Percentiles rank a stretch among this genome's conserved stretches.
Evolutionary conservation across 345 rosid species (phyloP).

Genomic region (Salix udensis): DNA sequence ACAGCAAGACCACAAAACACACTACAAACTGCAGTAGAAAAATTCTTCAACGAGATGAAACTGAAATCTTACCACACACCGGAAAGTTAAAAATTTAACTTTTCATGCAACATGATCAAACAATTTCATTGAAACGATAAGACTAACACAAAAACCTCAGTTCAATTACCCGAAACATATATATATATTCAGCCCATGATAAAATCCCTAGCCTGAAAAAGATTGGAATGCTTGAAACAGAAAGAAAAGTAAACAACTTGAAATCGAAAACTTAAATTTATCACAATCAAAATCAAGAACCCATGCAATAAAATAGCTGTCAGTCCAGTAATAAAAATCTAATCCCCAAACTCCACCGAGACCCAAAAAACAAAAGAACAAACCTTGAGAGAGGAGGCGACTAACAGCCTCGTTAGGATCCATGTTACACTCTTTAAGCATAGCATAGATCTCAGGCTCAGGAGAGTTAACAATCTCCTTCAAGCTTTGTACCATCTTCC

Average conservation of each 20-base stretch:
- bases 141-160: background rate
- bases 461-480: slow-evolving; percentile 94
- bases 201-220: background rate
- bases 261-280: background rate
- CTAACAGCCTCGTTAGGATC: slow-evolving; percentile 97
- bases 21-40: background rate
- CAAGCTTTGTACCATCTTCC: slow-evolving; percentile 86
- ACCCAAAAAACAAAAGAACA: background rate
- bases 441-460: slow-evolving; percentile 90
- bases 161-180: background rate
- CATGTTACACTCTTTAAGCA: slow-evolving; percentile 94
- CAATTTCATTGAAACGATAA: background rate
- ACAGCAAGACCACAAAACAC: background rate
- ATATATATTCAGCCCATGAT: background rate
- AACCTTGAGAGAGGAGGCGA: slow-evolving; percentile 95
- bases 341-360: background rate
- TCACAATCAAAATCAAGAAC: background rate
- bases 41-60: background rate
- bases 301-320: background rate
- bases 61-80: background rate
- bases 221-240: background rate
- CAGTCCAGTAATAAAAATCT: background rate
- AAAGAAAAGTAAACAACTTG: background rate
- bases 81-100: background rate
- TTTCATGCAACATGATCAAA: background rate